Evolutionary conservation across 345 rosid genomes (phyloP).

Genomic region (Kernera saxatilis): DNA sequence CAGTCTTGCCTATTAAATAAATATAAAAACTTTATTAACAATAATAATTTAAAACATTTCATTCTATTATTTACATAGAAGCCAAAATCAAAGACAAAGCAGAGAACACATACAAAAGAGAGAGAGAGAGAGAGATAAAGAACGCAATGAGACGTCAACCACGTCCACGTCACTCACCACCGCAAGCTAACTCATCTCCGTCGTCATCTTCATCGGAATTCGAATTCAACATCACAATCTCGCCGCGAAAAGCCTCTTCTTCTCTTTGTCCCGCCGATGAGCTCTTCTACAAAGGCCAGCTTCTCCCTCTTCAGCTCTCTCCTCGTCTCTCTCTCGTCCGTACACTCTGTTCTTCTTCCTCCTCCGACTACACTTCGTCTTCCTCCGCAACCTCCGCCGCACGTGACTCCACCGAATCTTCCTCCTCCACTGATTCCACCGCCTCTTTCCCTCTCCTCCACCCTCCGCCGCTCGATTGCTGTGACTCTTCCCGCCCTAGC

Average conservation of each 20-base stretch:
- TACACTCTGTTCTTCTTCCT: constrained; percentile 66
- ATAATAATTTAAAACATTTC: background rate
- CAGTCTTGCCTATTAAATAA: background rate
- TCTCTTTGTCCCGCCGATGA: constrained; percentile 88
- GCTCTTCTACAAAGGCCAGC: constrained; percentile 97
- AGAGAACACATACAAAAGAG: background rate
- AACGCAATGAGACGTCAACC: constrained; percentile 25
- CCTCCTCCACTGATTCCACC: constrained; percentile 62
- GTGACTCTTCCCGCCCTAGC: constrained; percentile 84
- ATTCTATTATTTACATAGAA: constrained; percentile 19
- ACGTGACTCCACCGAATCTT: constrained; percentile 89
- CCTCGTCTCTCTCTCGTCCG: constrained; percentile 96
- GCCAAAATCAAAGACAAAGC: constrained; percentile 3
- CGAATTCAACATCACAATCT: constrained; percentile 72
- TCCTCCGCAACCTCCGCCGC: constrained; percentile 64
- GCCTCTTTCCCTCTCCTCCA: constrained; percentile 54
- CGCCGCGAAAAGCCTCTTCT: constrained; percentile 72
- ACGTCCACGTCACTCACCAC: constrained; percentile 27
- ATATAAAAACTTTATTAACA: background rate
- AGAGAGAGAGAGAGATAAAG: background rate
- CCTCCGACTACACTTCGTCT: constrained; percentile 49
- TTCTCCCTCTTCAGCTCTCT: constrained; percentile 87
- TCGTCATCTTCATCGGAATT: constrained; percentile 87
- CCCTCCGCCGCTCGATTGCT: constrained; percentile 38
- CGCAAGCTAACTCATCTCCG: constrained; percentile 50